Evolutionary conservation across 129 eudicot genomes (phyloP), one percentile per base, ranked within the genome.

Genomic region (Lactuca sativa): DNA sequence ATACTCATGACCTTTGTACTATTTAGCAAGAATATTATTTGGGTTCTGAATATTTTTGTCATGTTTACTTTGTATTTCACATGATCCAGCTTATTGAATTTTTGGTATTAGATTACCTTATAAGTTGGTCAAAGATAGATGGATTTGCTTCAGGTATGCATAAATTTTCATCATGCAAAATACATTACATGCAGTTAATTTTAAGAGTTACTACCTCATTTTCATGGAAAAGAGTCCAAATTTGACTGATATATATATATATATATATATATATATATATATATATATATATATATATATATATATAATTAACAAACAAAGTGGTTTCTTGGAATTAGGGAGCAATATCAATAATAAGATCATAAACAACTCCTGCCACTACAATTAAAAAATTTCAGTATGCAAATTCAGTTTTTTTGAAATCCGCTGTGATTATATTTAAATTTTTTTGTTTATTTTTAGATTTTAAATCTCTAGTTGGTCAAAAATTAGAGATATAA

Each of bases 31-130:
- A 31, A 31, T 51, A 34, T 44, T 55, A 33, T 64, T 60, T 31
- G 36, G 37, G 48, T 14, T 55, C 40, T 49, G 3, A 58, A 63
- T 61, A 18, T 0, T 18, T 18, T 18, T 18, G 21, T 18, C 21
- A 59, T 74, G 53, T 12, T 32, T 61, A 62, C 17, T 37, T 11
- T 57, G 71, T 81, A 73, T 52, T 62, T 84, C 78, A 71, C 90
- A 92, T 96, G 92, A 86, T 92, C 63, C 96, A 92, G 90, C 96
- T 92, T 41, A 83, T 83, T 15, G 98, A 92, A 76, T 86, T 82
- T 83, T 72, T 92, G 78, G 84, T 85, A 40, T 83, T 92, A 60
- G 95, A 87, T 58, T 73, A 85, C 83, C 74, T 89, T 9, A 53
- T 79, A 44, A 62, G 81, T 64, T 92, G 98, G 98, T 89, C 90